Conservation (phyloP, 2,329 filamentous ascomycete genomes). For the Mollisia scopiformis region DNA sequence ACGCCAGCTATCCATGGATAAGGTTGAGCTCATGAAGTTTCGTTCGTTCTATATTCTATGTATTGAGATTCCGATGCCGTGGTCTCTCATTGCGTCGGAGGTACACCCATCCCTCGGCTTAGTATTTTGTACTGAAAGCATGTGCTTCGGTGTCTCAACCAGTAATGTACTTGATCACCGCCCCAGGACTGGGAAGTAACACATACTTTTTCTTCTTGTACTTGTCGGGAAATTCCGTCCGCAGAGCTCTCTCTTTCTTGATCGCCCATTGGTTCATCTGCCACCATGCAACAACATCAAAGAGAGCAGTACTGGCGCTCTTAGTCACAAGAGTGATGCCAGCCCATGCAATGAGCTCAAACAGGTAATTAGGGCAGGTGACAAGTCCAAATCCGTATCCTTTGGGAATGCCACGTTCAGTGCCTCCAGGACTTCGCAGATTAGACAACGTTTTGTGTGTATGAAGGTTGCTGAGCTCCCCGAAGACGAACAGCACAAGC, state of each 20-base stretch:
- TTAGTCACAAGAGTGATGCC: constrained; percentile 80
- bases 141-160: not conserved
- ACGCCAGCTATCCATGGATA: not conserved
- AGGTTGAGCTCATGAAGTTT: not conserved
- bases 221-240: constrained; percentile 87
- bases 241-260: constrained; percentile 90
- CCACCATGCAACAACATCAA: constrained; percentile 70
- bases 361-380: constrained; percentile 97
- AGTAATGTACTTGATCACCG: constrained; percentile 18
- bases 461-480: constrained; percentile 79
- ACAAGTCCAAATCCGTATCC: constrained; percentile 86
- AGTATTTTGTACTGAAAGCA: not conserved
- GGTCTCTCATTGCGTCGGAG: not conserved
- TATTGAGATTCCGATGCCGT: not conserved
- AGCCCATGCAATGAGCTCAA: constrained; percentile 85
- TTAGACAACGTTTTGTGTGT: constrained; percentile 79
- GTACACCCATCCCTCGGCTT: not conserved
- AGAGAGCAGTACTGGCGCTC: constrained; percentile 77
- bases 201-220: constrained; percentile 92
- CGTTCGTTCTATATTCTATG: not conserved
- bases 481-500: constrained; percentile 72
- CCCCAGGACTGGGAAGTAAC: constrained; percentile 54
- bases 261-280: constrained; percentile 89
- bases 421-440: constrained; percentile 78
- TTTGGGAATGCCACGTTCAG: constrained; percentile 83